Conservation (phyloP, 768 basidiomycete species). For the Trametes meyenii region DNA sequence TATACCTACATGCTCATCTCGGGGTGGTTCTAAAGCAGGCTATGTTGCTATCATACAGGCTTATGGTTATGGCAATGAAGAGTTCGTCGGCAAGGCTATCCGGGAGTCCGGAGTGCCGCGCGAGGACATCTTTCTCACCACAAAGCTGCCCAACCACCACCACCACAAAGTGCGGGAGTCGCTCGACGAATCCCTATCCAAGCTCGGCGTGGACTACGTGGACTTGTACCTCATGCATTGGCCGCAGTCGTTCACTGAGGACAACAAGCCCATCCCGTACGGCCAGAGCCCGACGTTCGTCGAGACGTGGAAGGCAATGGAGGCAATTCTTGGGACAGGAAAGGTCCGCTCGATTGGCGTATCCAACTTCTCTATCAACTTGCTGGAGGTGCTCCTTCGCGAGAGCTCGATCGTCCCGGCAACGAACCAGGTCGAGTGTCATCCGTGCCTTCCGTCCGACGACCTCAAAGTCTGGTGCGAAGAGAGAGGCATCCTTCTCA, state of each 20-base stretch:
- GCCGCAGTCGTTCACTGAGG: constrained; percentile 44
- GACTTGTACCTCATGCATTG: constrained; percentile 54
- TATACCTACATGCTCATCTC: background rate
- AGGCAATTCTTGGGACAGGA: constrained; percentile 54
- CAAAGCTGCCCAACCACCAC: constrained; percentile 33
- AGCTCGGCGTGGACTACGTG: constrained; percentile 36
- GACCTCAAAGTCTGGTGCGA: constrained; percentile 51
- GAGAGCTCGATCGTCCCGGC: constrained; percentile 47
- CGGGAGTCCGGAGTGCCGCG: constrained; percentile 51
- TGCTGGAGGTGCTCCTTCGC: constrained; percentile 40
- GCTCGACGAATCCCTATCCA: constrained; percentile 43
- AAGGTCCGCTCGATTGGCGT: constrained; percentile 56
- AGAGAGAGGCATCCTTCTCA: constrained; percentile 50
- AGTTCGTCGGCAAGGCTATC: constrained; percentile 78
- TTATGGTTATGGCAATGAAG: constrained; percentile 53
- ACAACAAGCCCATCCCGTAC: constrained; percentile 31
- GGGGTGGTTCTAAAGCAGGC: background rate
- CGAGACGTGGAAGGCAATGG: constrained; percentile 54
- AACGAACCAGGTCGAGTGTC: constrained; percentile 48
- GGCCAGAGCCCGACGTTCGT: constrained; percentile 34
- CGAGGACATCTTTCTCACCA: constrained; percentile 37
- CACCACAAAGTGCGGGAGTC: constrained; percentile 39
- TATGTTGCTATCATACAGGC: no score
- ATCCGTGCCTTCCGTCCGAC: constrained; percentile 54
- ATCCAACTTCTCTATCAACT: constrained; percentile 60